A percentile compares a stretch with the other conserved stretches of the same genome.
phyloP scores from a whole-genome alignment of 1,284 basidiomycete species.

The Porogramme epimiltina region DNA sequence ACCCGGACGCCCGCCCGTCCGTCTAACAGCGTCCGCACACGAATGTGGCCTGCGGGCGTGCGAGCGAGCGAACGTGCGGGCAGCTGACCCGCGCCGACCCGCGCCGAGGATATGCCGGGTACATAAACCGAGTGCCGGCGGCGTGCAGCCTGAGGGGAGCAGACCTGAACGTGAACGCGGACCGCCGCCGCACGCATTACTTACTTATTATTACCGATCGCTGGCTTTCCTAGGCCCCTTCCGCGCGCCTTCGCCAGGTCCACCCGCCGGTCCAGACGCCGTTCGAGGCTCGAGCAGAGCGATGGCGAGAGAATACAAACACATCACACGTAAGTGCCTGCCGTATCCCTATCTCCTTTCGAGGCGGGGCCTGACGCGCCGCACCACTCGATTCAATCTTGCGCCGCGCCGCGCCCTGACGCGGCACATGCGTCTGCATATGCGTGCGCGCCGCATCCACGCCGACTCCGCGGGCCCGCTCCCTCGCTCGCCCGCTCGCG shows the following conservation, averaged over 20 bases:
- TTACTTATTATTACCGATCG: neutral
- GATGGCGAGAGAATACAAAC: conserved; percentile 20
- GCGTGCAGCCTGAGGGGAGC: neutral
- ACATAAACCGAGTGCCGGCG: conserved; percentile 15
- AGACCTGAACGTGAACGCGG: too few relatives aligned
- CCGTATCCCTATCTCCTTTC: neutral
- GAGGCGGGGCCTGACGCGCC: too few relatives aligned
- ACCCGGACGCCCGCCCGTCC: neutral
- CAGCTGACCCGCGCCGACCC: neutral
- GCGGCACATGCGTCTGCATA: neutral
- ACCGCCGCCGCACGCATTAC: neutral
- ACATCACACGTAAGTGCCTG: neutral
- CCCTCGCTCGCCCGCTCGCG: neutral
- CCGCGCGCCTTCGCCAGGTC: neutral
- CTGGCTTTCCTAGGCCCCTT: neutral
- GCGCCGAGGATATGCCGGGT: conserved; percentile 17
- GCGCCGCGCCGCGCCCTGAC: too few relatives aligned
- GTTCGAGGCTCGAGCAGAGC: neutral
- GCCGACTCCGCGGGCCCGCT: neutral
- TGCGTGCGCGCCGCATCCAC: neutral
- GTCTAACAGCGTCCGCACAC: neutral
- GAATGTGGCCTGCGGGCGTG: too few relatives aligned
- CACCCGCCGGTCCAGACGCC: neutral
- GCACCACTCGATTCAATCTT: too few relatives aligned
- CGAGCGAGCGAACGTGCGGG: too few relatives aligned